Conservation (phyloP, 2,329 filamentous ascomycete species). For the Davidsoniella neocaledoniae region DNA sequence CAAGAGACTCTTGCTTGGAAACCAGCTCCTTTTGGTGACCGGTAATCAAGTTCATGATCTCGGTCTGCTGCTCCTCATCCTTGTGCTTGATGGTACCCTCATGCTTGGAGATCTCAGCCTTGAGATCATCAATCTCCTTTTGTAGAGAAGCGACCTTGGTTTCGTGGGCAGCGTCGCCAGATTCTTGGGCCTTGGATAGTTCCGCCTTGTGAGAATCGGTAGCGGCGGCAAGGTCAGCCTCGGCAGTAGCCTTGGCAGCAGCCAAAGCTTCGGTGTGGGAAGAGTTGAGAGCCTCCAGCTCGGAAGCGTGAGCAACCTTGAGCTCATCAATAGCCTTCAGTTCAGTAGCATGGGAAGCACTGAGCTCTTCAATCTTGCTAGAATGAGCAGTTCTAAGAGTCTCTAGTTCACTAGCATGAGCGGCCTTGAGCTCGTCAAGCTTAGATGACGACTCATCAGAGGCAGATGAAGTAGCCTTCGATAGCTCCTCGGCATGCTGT, state of each 20-base stretch:
- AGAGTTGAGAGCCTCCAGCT: constrained; percentile 27
- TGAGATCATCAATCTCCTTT: constrained; percentile 19
- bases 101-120: constrained; percentile 15
- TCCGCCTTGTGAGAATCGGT: constrained; percentile 27
- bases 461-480: constrained; percentile 25
- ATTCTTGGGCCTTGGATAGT: constrained; percentile 26
- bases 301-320: constrained; percentile 30
- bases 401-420: constrained; percentile 25
- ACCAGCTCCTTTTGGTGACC: constrained; percentile 11
- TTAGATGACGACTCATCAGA: constrained; percentile 29
- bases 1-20: constrained; percentile 20
- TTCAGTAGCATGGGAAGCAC: constrained; percentile 21
- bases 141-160: constrained; percentile 34
- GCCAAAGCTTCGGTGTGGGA: constrained; percentile 28
- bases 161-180: constrained; percentile 22
- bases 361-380: constrained; percentile 25
- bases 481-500: constrained; percentile 40
- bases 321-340: constrained; percentile 18
- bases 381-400: constrained; percentile 28
- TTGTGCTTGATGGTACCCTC: constrained; percentile 15
- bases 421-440: constrained; percentile 25
- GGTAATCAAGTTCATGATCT: constrained; percentile 9
- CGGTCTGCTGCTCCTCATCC: constrained; percentile 7
- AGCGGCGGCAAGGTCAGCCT: constrained; percentile 20
- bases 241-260: constrained; percentile 23